These are phyloP conservation scores for Auriscalpium orientale DNA, from an alignment of 768 basidiomycete genomes.

Conservation along the genomic window DNA sequence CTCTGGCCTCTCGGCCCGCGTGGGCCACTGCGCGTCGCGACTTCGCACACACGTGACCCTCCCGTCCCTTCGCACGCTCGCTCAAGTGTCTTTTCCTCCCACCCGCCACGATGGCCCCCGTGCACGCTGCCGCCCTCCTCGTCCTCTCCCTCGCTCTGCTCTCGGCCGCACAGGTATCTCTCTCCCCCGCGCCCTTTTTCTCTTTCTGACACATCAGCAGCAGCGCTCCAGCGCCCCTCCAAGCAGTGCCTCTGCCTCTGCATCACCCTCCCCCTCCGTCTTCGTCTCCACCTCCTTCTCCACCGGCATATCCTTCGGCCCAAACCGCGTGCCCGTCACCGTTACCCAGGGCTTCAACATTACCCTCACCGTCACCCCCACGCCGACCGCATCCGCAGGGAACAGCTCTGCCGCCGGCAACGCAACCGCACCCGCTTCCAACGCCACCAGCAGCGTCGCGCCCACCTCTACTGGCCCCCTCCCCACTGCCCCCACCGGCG, in stretches of 20 bases:
- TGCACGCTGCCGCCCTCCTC: slow-evolving; percentile 18
- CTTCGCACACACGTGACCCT: not conserved
- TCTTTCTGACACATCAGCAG: not conserved
- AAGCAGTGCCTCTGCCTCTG: slow-evolving; percentile 1
- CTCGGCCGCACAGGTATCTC: slow-evolving; percentile 5
- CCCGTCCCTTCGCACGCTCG: not conserved
- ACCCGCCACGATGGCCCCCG: not conserved
- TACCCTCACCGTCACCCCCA: slow-evolving; percentile 35
- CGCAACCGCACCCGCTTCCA: slow-evolving; percentile 19
- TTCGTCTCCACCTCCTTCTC: slow-evolving; percentile 19
- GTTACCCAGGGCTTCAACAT: slow-evolving; percentile 35
- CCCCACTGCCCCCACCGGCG: slow-evolving; percentile 51
- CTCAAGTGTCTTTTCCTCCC: not conserved
- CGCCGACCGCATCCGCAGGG: slow-evolving; percentile 15
- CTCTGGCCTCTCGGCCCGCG: not conserved
- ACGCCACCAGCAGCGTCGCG: slow-evolving; percentile 23
- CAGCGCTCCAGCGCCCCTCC: slow-evolving; percentile 6
- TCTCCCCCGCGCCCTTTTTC: not conserved
- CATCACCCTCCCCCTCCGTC: slow-evolving; percentile 10
- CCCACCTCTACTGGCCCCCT: slow-evolving; percentile 36
- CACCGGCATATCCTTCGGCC: slow-evolving; percentile 28
- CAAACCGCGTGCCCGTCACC: slow-evolving; percentile 36
- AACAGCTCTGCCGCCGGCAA: slow-evolving; percentile 15
- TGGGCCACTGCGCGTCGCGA: not conserved
- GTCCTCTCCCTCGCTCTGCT: slow-evolving; percentile 23